Evolutionary conservation across 2,329 filamentous ascomycete species (phyloP), one percentile per base, ranked within the genome.

Genomic region (Tympanopsis confertula): DNA sequence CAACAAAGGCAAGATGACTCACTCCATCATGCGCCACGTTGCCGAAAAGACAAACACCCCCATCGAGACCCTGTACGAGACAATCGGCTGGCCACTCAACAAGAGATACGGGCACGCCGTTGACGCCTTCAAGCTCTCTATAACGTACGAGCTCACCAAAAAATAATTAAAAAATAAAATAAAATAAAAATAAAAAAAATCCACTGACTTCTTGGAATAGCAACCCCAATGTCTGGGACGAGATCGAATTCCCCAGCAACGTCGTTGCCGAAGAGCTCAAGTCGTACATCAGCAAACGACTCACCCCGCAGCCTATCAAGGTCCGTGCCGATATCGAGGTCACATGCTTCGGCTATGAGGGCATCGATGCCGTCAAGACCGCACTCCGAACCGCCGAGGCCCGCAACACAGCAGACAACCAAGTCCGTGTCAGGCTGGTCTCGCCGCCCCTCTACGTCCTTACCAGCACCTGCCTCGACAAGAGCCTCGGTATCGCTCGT

Each of bases 1-100:
- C 74, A 98, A 98, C 77, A 98, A 98, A 80, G 86, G 86, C 70
- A 98, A 98, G 72, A 93, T 94, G 71, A 91, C 96, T 29, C 91
- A 98, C 65, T 93, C 86, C 39, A 95, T 98, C 63, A 89, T 98
- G 85, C 82, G 89, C 60, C 91, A 98, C 62, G 91, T 98, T 45
- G 89, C 91, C 48, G 88, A 98, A 69, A 95, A 95, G 74, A 94
- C 87, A 30, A 78, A 84, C 56, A 85, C 79, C 20, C 88, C 89
- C 14, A 93, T 98, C 55, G 86, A 96, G 70, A 74, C 79, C 37
- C 75, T 98, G 41, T 98, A 98, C 65, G 82, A 94, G 71, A 79
- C 72, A 49, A 95, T 98, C 57, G 86, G 80, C 46, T 98, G 93
- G 93, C 91, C 93, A 37, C 68, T 98, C 54, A 94, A 95, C 78